These are phyloP conservation scores for Vitellaria paradoxa DNA, from an alignment of 179 eudicot genomes.

Conservation along the genomic window DNA sequence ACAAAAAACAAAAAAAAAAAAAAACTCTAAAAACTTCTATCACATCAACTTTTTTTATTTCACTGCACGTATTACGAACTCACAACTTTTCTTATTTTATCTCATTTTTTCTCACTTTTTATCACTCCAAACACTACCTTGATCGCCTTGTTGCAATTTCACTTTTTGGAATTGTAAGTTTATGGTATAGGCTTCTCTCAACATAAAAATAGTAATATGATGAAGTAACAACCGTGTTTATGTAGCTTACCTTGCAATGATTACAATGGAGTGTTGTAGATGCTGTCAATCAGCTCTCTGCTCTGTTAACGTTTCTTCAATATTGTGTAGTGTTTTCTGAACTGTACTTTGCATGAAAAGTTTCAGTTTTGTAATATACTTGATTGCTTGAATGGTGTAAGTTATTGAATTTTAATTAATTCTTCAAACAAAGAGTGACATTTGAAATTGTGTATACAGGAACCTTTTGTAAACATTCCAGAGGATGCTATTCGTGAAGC, in stretches of 20 bases:
- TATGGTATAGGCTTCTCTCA: neutral
- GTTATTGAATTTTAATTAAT: neutral
- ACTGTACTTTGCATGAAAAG: neutral
- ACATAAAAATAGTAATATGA: neutral
- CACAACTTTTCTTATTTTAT: too few species aligned
- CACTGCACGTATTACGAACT: too few species aligned
- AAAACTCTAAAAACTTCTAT: too few species aligned
- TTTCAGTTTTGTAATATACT: neutral
- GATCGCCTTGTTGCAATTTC: neutral
- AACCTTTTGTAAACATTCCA: constrained; percentile 75
- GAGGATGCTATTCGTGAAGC: constrained; percentile 74
- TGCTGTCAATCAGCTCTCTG: too few species aligned
- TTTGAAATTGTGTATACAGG: constrained; percentile 40
- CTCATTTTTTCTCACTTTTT: too few species aligned
- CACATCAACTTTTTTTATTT: too few species aligned
- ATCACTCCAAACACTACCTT: too few species aligned
- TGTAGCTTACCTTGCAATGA: neutral
- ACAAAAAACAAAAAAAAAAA: too few species aligned
- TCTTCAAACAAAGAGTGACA: neutral
- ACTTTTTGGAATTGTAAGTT: neutral
- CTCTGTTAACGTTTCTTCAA: too few species aligned
- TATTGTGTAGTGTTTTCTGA: neutral
- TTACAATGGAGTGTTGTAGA: neutral
- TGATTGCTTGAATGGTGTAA: neutral
- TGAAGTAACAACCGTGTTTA: neutral